Percentiles rank a stretch among this genome's conserved stretches.
These are phyloP conservation scores for Trichoderma koningii DNA, from an alignment of 2,329 filamentous ascomycete genomes.

Conservation along the genomic window DNA sequence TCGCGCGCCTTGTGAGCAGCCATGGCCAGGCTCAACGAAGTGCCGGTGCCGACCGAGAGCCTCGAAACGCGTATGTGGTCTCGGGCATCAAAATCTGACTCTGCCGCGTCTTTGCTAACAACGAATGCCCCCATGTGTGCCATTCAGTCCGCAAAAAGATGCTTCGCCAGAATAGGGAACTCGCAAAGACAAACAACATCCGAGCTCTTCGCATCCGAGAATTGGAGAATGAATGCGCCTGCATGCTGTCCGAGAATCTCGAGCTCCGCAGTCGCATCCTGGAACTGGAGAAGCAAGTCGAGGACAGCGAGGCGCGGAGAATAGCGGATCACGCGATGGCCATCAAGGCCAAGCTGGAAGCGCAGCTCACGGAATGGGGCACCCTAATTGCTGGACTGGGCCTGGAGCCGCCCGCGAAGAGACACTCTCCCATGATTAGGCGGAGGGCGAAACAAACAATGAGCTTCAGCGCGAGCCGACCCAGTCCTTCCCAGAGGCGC, in stretches of 20 bases:
- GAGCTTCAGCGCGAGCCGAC: conserved; percentile 44
- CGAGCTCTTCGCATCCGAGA: conserved; percentile 76
- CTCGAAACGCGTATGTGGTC: conserved; percentile 67
- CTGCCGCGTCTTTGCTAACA: conserved; percentile 15
- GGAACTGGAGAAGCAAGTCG: conserved; percentile 66
- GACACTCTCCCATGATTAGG: conserved; percentile 45
- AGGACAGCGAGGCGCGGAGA: conserved; percentile 60
- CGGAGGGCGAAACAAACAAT: conserved; percentile 47
- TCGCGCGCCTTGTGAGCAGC: conserved; percentile 44
- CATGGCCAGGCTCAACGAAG: conserved; percentile 84
- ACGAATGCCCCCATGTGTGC: conserved; percentile 25
- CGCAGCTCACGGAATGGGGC: conserved; percentile 71
- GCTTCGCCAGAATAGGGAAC: conserved; percentile 80
- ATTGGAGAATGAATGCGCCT: conserved; percentile 74
- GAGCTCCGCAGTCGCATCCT: conserved; percentile 70
- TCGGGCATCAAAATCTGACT: conserved; percentile 25
- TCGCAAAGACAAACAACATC: conserved; percentile 75
- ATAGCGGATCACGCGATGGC: conserved; percentile 66
- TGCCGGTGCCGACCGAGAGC: conserved; percentile 66
- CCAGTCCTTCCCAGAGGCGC: conserved; percentile 57
- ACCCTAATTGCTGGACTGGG: conserved; percentile 68
- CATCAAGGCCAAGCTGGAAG: conserved; percentile 71
- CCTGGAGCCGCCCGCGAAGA: conserved; percentile 57
- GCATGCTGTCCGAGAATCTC: conserved; percentile 77
- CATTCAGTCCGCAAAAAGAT: conserved; percentile 72